Conservation (phyloP, 306 rosid species). For the Cicer cuneatum region DNA sequence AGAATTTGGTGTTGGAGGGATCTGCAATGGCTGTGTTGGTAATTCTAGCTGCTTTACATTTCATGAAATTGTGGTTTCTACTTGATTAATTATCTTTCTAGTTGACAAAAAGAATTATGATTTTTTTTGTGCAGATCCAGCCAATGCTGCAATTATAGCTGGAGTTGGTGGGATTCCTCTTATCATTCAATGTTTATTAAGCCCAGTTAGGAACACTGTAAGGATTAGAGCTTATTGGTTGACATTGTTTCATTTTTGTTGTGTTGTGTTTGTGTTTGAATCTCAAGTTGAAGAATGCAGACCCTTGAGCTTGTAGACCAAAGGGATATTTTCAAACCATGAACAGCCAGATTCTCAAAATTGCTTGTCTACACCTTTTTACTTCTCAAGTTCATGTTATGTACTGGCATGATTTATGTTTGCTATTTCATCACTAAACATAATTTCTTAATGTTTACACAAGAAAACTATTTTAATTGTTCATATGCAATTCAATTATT, state of each 20-base stretch:
- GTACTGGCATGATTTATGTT: neutral
- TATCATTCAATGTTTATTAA: conserved; percentile 80
- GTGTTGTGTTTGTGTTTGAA: conserved; percentile 24
- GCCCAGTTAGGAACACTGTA: conserved; percentile 91
- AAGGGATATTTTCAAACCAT: conserved; percentile 25
- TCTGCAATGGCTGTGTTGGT: conserved; percentile 90
- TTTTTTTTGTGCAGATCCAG: conserved; percentile 56
- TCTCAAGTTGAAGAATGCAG: conserved; percentile 17
- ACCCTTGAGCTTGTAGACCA: conserved; percentile 18
- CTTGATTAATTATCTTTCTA: conserved; percentile 35
- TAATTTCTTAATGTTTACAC: conserved; percentile 6
- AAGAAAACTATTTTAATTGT: conserved; percentile 6
- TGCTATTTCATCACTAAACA: conserved; percentile 24
- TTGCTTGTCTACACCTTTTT: neutral
- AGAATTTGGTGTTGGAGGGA: conserved; percentile 86
- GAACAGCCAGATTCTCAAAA: neutral
- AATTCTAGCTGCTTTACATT: conserved; percentile 36
- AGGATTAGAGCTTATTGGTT: conserved; percentile 46
- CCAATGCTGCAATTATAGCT: conserved; percentile 64
- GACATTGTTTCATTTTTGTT: neutral
- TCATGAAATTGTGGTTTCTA: conserved; percentile 5
- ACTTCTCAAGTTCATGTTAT: neutral
- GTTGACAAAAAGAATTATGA: conserved; percentile 1
- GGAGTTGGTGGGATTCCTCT: conserved; percentile 73
- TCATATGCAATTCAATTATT: conserved; percentile 30